Conservation (phyloP, 768 basidiomycete species). For the Tulasnella sp. region DNA sequence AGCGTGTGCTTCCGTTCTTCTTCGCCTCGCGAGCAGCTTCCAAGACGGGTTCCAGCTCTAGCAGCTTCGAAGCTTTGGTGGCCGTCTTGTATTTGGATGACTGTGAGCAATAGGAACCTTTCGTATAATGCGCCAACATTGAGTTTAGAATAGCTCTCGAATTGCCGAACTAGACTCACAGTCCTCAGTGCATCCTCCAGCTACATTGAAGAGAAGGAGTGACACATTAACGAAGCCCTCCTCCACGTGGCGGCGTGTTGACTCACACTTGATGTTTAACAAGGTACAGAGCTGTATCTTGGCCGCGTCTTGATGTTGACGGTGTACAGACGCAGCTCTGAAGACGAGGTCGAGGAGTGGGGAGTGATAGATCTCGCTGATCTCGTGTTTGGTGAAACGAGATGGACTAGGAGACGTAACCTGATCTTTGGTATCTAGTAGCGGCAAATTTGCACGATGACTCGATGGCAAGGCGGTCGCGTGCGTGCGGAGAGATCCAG, state of each 20-base stretch:
- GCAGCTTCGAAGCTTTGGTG: slow-evolving; percentile 77
- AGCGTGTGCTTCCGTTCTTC: slow-evolving; percentile 91
- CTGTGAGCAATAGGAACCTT: slow-evolving; percentile 96
- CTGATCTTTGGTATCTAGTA: too few relatives aligned
- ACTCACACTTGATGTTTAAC: slow-evolving; percentile 96
- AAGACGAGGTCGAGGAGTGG: slow-evolving; percentile 86
- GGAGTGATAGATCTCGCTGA: slow-evolving; percentile 73
- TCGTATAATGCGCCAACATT: slow-evolving; percentile 7
- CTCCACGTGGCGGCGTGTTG: background rate
- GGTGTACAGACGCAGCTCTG: slow-evolving; percentile 72
- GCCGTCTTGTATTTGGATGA: slow-evolving; percentile 86
- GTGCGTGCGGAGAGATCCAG: too few relatives aligned
- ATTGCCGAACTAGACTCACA: slow-evolving; percentile 44
- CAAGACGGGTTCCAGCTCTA: slow-evolving; percentile 85
- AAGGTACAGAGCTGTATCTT: slow-evolving; percentile 95
- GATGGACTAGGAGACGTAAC: too few relatives aligned
- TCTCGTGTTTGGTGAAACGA: slow-evolving; percentile 46
- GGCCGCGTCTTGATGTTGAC: slow-evolving; percentile 73
- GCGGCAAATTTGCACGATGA: too few relatives aligned
- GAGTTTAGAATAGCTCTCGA: background rate
- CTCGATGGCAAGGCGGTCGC: too few relatives aligned
- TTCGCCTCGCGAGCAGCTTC: slow-evolving; percentile 90
- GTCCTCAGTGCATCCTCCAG: slow-evolving; percentile 92
- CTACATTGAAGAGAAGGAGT: slow-evolving; percentile 37
- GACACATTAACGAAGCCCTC: slow-evolving; percentile 2